Percentiles rank a stretch among this genome's conserved stretches.
Evolutionary conservation across 768 basidiomycete genomes (phyloP).

Genomic region (Chalciporus pseudorubinellus): DNA sequence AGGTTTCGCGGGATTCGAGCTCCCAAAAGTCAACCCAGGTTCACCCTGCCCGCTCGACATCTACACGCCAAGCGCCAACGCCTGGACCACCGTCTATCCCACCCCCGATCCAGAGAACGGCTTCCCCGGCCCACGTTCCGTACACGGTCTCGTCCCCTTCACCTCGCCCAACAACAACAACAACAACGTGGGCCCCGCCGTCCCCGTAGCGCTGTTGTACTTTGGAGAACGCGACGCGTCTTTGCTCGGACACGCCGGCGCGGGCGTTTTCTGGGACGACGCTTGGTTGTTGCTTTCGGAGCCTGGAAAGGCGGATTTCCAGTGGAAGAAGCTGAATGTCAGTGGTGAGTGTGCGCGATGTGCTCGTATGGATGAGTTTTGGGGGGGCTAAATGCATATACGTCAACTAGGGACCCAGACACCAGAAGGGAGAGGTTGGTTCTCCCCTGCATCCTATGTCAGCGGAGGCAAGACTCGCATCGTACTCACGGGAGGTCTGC

Average conservation of each 20-base stretch:
- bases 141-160: constrained; percentile 34
- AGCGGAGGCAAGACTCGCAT: constrained; percentile 25
- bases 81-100: constrained; percentile 26
- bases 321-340: constrained; percentile 27
- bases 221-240: constrained; percentile 38
- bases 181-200: background rate
- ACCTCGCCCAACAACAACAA: background rate
- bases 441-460: constrained; percentile 31
- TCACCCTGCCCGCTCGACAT: constrained; percentile 31
- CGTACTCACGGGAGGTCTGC: constrained; percentile 41
- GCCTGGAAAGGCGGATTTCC: constrained; percentile 10
- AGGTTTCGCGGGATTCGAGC: constrained; percentile 39
- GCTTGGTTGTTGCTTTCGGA: constrained; percentile 34
- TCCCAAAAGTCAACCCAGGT: constrained; percentile 21
- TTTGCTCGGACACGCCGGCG: constrained; percentile 38
- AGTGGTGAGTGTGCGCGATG: constrained; percentile 7
- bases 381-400: too few species aligned
- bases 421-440: constrained; percentile 44
- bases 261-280: constrained; percentile 41
- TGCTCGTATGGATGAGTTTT: too few species aligned
- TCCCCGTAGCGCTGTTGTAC: constrained; percentile 33
- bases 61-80: constrained; percentile 27
- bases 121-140: constrained; percentile 34
- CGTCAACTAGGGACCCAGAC: background rate
- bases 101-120: constrained; percentile 26